These are phyloP conservation scores for Ustilago crameri DNA, from an alignment of 1,284 basidiomycete genomes.

Conservation along the genomic window DNA sequence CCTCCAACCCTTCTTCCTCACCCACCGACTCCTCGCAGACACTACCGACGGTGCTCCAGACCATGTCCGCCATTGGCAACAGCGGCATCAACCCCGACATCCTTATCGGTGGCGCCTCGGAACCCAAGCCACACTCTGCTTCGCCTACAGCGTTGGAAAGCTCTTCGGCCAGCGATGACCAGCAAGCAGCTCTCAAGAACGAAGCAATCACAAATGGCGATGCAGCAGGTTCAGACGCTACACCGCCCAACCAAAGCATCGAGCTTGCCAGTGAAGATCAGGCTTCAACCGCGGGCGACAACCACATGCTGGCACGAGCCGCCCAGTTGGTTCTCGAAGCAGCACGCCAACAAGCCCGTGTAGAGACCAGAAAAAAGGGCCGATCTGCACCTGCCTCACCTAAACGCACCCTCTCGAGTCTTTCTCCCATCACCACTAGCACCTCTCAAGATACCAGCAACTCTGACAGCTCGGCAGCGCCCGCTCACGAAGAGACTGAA, in stretches of 20 bases:
- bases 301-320: constrained; percentile 48
- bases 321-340: constrained; percentile 53
- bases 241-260: constrained; percentile 28
- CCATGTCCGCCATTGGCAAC: constrained; percentile 28
- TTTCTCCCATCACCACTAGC: constrained; percentile 23
- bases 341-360: constrained; percentile 46
- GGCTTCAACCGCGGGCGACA: constrained; percentile 11
- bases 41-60: constrained; percentile 34
- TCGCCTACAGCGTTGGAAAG: not conserved
- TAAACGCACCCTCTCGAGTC: constrained; percentile 22
- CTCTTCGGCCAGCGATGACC: too few species aligned
- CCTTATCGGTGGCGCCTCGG: constrained; percentile 9
- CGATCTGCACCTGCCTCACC: constrained; percentile 45
- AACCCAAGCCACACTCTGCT: constrained; percentile 1
- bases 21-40: not conserved
- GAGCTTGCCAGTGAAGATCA: constrained; percentile 22
- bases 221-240: constrained; percentile 13
- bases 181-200: not conserved
- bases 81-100: constrained; percentile 43
- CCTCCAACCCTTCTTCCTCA: constrained; percentile 2
- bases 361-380: constrained; percentile 42
- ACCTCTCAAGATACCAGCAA: constrained; percentile 3
- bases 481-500: not conserved
- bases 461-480: not conserved
- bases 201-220: constrained; percentile 10